Base-by-base conservation (phyloP, 1,284 basidiomycete genomes). In the Cystobasidiaceae sp. region DNA sequence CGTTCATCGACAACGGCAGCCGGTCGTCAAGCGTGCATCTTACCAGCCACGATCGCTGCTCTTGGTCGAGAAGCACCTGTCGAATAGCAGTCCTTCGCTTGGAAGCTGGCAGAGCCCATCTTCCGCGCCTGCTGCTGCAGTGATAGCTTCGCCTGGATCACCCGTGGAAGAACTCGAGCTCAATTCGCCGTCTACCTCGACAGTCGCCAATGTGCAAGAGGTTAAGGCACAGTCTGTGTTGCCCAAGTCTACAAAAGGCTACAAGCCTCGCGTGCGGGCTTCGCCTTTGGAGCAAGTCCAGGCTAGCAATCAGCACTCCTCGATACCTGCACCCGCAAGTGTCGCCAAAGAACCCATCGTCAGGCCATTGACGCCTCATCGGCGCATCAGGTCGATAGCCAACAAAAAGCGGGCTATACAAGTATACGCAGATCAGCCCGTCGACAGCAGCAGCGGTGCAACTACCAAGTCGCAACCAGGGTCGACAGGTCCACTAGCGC, bases 241-340 rank as follows among this genome's bases (percentile, higher is more conserved):
- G 17, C 50, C 61, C 19, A 64, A 64, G 28, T 64, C 61, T 13
- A 64, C 61, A 2, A 64, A 64, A 41, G 61, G 61, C 41, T 64
- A 44, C 23, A 64, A 64, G 32, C 52, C 61, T n/a, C 37, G 54
- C 32, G 43, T 19, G 27, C n/a, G 46, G 17, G 21, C 57, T 21
- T 15, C 58, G 21, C 2, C 21, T 6, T 34, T 34, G 32, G 7
- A 30, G 45, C 9, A 56, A 56, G 54, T 6, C 13, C 25, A 23
- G 28, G 5, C 8, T n/a, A 15, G 54, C n/a, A n/a, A n/a, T n/a
- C 41, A 56, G 39, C 39, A 1, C 5, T 43, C 39, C 25, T 17
- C 17, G 30, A 64, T 19, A 32, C 56, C n/a, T n/a, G n/a, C n/a
- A n/a, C n/a, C n/a, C n/a, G n/a, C n/a, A n/a, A n/a, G n/a, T n/a